Evolutionary conservation across 345 rosid species (phyloP).

Genomic region (Cardiospermum halicacabum): DNA sequence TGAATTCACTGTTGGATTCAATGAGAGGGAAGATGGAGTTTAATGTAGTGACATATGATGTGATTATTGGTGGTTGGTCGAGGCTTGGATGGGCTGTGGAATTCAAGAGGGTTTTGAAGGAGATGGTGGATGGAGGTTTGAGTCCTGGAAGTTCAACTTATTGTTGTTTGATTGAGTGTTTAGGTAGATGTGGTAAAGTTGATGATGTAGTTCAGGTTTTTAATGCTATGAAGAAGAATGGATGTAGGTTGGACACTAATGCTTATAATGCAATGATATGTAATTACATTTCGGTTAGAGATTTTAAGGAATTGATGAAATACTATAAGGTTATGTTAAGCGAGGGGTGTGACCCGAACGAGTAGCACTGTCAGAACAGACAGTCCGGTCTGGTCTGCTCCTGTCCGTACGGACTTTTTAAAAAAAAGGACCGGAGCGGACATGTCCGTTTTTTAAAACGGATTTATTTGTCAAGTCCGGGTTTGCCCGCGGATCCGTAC

Average conservation of each 20-base stretch:
- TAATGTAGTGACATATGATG: constrained; percentile 51
- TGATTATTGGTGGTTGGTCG: constrained; percentile 72
- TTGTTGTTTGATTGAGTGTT: constrained; percentile 59
- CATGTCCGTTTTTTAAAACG: too few species aligned
- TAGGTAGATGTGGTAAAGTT: constrained; percentile 72
- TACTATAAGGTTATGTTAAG: constrained; percentile 50
- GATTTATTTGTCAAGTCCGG: too few species aligned
- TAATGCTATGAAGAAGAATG: constrained; percentile 42
- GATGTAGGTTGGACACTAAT: constrained; percentile 38
- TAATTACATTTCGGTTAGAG: constrained; percentile 46
- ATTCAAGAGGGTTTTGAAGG: constrained; percentile 54
- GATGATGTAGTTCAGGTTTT: constrained; percentile 60
- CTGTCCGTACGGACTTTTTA: too few species aligned
- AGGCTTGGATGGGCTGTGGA: constrained; percentile 52
- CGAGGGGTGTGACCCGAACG: constrained; percentile 47
- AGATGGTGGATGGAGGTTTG: constrained; percentile 55
- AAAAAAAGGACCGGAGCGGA: too few species aligned
- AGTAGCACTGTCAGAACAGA: too few species aligned
- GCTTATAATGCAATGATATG: constrained; percentile 76
- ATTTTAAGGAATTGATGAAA: constrained; percentile 52
- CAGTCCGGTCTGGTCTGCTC: too few species aligned
- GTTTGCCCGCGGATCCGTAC: too few species aligned
- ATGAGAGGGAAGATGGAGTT: constrained; percentile 46
- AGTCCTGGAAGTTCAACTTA: constrained; percentile 50
- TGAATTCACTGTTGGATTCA: constrained; percentile 49